Base-by-base conservation (phyloP, 179 eudicot genomes). In the Silene coronaria region DNA sequence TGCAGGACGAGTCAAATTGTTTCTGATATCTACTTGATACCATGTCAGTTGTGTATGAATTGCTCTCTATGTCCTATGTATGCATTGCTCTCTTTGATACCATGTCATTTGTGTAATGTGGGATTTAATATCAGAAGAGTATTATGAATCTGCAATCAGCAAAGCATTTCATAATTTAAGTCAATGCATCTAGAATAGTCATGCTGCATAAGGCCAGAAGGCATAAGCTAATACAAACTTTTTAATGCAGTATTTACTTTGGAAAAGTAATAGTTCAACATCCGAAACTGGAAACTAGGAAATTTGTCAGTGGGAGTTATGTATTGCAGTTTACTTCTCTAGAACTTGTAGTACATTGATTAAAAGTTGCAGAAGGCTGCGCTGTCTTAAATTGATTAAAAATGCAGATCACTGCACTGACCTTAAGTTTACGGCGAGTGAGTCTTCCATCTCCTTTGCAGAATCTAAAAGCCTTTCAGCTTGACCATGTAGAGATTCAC, bases 381-480 rank as follows among this genome's bases (percentile, higher is more conserved):
- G 67, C 84, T 58, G 76, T 53, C 58, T 53, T 53, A 53, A 14
- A 51, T 2, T 51, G 57, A 51, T 13, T 51, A 11, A 48, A 38
- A 13, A n/a, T 51, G 67, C 34, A 28, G 26, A 19, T 55, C 45
- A 60, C 48, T 69, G n/a, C 51, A 72, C 84, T 66, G 78, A 95
- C 99, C 99, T 95, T 71, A 95, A 78, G 84, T 95, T 90, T 73
- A 95, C 99, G 36, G 99, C 89, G 74, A 95, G 90, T 1, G 99
- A 95, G 84, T 95, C 99, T 85, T 95, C 99, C 99, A 95, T 95
- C 80, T 95, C 99, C 82, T 82, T 95, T 67, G 99, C 99, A 75
- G 96, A 95, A 82, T 95, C 97, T 71, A 95, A 94, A 80, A 92
- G 97, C 74, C 97, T 88, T 84, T 95, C 99, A 70, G 99, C 97